Evolutionary conservation across 1,284 basidiomycete species (phyloP).

Genomic region (Macrocystidia cucumis): DNA sequence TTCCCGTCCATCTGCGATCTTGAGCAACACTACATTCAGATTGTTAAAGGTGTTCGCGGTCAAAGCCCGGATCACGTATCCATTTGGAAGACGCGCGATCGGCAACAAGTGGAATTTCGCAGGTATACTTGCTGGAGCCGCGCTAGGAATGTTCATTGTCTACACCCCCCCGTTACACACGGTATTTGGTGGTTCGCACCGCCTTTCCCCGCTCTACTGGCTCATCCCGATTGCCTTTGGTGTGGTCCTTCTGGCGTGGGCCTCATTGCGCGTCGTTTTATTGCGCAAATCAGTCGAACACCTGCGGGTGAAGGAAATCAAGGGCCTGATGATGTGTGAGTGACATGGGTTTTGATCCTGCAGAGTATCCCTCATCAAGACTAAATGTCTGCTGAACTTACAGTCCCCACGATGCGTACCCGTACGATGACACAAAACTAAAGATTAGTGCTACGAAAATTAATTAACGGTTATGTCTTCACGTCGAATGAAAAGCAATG

Average conservation of each 20-base stretch:
- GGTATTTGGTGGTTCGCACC: slow-evolving; percentile 55
- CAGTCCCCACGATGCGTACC: slow-evolving; percentile 62
- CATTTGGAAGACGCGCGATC: slow-evolving; percentile 49
- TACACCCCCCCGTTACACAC: slow-evolving; percentile 63
- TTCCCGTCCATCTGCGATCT: not conserved
- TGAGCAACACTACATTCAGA: not conserved
- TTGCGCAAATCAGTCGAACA: slow-evolving; percentile 47
- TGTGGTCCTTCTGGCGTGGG: slow-evolving; percentile 49
- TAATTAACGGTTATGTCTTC: too few relatives aligned
- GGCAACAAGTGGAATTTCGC: slow-evolving; percentile 59
- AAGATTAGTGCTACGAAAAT: too few relatives aligned
- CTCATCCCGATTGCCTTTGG: slow-evolving; percentile 59
- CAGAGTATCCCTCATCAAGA: too few relatives aligned
- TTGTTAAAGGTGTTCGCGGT: slow-evolving; percentile 51
- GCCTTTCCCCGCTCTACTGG: slow-evolving; percentile 59
- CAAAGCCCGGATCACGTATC: slow-evolving; percentile 55
- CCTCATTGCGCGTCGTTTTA: slow-evolving; percentile 48
- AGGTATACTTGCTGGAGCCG: slow-evolving; percentile 55
- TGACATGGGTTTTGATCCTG: slow-evolving; percentile 10
- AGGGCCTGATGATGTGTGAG: slow-evolving; percentile 63
- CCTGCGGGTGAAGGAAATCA: slow-evolving; percentile 54
- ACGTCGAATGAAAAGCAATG: too few relatives aligned
- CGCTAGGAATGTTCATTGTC: slow-evolving; percentile 58
- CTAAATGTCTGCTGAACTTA: slow-evolving; percentile 10
- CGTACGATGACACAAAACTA: too few relatives aligned